Evolutionary conservation across 2,329 filamentous ascomycete genomes (phyloP), one percentile per base, ranked within the genome.

Genomic region (Monosporascus sp.): DNA sequence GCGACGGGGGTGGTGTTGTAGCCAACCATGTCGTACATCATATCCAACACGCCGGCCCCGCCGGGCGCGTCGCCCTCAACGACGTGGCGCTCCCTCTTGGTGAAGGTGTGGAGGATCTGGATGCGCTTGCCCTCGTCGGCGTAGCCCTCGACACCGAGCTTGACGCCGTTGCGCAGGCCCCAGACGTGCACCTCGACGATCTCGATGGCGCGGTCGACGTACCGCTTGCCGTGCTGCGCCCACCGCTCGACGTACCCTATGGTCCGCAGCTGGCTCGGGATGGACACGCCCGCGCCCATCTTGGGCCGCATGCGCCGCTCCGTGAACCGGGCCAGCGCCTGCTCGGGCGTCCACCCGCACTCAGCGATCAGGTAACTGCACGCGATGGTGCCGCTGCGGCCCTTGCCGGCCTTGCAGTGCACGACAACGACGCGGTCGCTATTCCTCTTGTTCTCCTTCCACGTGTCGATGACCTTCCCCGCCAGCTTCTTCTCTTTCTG

Each of bases 381-480:
- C 31, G 87, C 86, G 63, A 91, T 84, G 0, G 91, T 96, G 4
- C 94, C 94, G 59, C 90, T 96, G 49, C 94, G 80, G 1, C 94
- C 94, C 71, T 99, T 99, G 3, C 94, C 94, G 1, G 94, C 94
- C 69, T 97, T 97, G 76, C 94, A 97, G 71, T 99, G 94, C 7
- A 97, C 91, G 7, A 97, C 92, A 0, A 87, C 87, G 0, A 97
- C 90, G 37, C 91, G 78, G 38, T 71, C 68, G 45, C 66, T 66
- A 18, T n/a, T 22, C 22, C 31, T 28, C 43, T 28, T 26, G 11
- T 26, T 46, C 2, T 46, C 24, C 24, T 31, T n/a, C 43, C 24
- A 46, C 14, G 43, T n/a, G 24, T 46, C 43, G 22, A 46, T 24
- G 15, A 46, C 26, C 4, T 46, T 46, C 43, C 26, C 43, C 11